Conservation (phyloP, 306 rosid species). For the Lablab purpureus region DNA sequence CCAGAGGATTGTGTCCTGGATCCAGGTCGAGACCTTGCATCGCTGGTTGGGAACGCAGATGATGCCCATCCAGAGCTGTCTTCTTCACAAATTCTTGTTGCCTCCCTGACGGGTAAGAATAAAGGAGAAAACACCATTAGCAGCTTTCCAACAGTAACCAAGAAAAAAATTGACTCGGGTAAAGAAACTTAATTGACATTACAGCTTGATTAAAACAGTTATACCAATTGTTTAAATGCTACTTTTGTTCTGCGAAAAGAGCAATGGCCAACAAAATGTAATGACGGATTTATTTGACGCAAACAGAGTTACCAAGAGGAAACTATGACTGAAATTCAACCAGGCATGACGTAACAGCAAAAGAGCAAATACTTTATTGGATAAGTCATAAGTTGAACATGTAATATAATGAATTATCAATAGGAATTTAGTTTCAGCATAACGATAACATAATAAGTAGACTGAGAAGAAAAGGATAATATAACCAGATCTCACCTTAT, state of each 20-base stretch:
- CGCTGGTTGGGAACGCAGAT: slow-evolving; percentile 74
- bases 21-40: slow-evolving; percentile 66
- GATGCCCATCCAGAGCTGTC: slow-evolving; percentile 84
- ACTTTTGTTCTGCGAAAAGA: slow-evolving; percentile 7
- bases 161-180: not conserved
- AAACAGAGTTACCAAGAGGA: not conserved
- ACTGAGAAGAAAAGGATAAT: not conserved
- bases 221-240: slow-evolving; percentile 11
- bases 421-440: slow-evolving; percentile 14
- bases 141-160: slow-evolving; percentile 34
- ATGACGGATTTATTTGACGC: slow-evolving; percentile 5
- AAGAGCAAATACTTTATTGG: slow-evolving; percentile 16
- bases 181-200: slow-evolving; percentile 30
- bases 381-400: slow-evolving; percentile 8
- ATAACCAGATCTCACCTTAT: slow-evolving; percentile 11
- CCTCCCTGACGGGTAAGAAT: slow-evolving; percentile 57
- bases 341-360: not conserved
- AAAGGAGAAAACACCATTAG: slow-evolving; percentile 44
- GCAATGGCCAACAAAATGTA: slow-evolving; percentile 30
- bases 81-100: slow-evolving; percentile 75
- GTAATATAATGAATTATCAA: slow-evolving; percentile 22
- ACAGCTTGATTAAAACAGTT: not conserved
- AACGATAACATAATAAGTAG: slow-evolving; percentile 20
- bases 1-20: slow-evolving; percentile 72
- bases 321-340: slow-evolving; percentile 27